Evolutionary conservation across 345 rosid species (phyloP), one percentile per base, ranked within the genome.

Genomic region (Erodium maritimum): DNA sequence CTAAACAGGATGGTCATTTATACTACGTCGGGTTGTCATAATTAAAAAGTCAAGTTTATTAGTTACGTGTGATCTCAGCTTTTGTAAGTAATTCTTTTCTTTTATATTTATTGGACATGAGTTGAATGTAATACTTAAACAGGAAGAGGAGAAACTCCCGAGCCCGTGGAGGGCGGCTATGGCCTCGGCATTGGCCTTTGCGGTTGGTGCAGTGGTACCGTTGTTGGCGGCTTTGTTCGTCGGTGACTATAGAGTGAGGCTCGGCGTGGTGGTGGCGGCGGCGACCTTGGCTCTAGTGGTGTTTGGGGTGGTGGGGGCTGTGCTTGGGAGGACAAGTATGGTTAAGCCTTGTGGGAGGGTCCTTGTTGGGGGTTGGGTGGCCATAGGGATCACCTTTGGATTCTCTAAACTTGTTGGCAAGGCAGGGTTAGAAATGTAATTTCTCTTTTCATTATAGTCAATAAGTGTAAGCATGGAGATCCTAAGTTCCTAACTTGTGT

Each of bases 311-410:
- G 23, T 88, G 50, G 97, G 96, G 17, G 90, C 96, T 1, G 72
- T 79, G n/a, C 22, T 91, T 42, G 97, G 97, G 60, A 84, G 82
- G 58, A 85, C 88, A 0, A 84, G 90, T 0, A 67, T n/a, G 46
- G 58, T 75, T 42, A 69, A 69, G 68, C 82, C 96, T 1, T 58
- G 83, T 5, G 64, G 57, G 52, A 79, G 97, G 79, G 95, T 91
- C 62, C 68, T 91, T 68, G 34, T 86, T 13, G 98, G 98, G 13
- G 98, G 98, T 1, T 86, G 96, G 90, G 48, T 91, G 21, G 98
- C 98, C 33, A 91, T 91, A 95, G 96, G 88, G 17, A 57, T 88
- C 19, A 91, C 97, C 21, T 91, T 75, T 70, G 96, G 95, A 10
- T 65, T 91, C 11, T 86, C 97, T 60, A 91, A 78, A 75, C 69